phyloP scores from a whole-genome alignment of 371 early-diverging fungal genomes.

The Encephalitozoon romaleae region DNA sequence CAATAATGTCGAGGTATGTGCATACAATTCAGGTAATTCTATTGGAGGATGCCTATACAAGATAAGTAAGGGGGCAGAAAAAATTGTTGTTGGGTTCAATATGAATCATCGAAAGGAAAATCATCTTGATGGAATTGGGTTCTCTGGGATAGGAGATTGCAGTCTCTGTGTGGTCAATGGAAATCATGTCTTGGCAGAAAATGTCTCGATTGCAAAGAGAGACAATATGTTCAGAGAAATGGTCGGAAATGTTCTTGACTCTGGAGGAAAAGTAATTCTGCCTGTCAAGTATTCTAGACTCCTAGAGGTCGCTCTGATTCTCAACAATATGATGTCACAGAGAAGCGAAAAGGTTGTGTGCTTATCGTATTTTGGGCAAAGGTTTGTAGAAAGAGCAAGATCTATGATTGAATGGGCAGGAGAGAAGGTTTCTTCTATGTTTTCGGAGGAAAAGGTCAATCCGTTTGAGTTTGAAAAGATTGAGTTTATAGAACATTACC shows the following conservation, averaged over 20 bases:
- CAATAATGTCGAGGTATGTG: slow-evolving; percentile 75
- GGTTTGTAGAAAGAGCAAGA: slow-evolving; percentile 55
- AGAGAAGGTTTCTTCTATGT: slow-evolving; percentile 35
- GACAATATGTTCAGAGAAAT: slow-evolving; percentile 57
- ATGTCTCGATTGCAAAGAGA: slow-evolving; percentile 45
- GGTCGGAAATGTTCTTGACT: slow-evolving; percentile 62
- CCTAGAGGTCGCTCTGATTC: slow-evolving; percentile 74
- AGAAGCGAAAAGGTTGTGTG: slow-evolving; percentile 62
- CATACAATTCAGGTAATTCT: slow-evolving; percentile 84
- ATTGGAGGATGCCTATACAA: slow-evolving; percentile 93
- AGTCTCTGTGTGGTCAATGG: slow-evolving; percentile 70
- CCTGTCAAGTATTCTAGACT: slow-evolving; percentile 75
- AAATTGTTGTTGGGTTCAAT: slow-evolving; percentile 83
- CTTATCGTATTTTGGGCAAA: slow-evolving; percentile 38
- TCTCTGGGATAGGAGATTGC: slow-evolving; percentile 68
- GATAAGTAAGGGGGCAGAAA: slow-evolving; percentile 78
- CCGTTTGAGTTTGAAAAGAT: slow-evolving; percentile 54
- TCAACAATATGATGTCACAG: slow-evolving; percentile 58
- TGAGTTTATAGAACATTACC: slow-evolving; percentile 33
- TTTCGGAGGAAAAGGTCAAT: slow-evolving; percentile 54
- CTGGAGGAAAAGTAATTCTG: slow-evolving; percentile 74
- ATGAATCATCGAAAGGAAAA: slow-evolving; percentile 84
- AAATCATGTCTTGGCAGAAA: slow-evolving; percentile 65
- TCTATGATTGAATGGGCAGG: slow-evolving; percentile 61
- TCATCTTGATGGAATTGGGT: slow-evolving; percentile 65